Evolutionary conservation across 192 early-diverging fungal species (phyloP), one percentile per base, ranked within the genome.

Genomic region (Coemansia sp.): DNA sequence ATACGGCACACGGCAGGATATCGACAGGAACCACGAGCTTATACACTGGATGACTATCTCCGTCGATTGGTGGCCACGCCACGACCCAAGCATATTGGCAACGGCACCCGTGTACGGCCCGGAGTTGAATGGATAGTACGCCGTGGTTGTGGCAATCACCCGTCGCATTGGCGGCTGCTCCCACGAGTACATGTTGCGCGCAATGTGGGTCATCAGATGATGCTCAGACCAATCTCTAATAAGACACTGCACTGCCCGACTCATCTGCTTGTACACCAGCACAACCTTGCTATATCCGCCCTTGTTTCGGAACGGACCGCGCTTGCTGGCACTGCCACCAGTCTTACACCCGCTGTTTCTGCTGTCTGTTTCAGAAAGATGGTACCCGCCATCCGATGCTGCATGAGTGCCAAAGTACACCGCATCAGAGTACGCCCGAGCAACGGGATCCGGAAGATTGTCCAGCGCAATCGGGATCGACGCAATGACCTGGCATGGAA

Each of bases 141-240:
- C 74, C 5, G 68, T 60, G 6, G 79, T 82, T 12, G 71, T 54
- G 8, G 71, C 74, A 52, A 82, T 41, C 43, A 82, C 62, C 16
- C 74, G 74, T 16, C 79, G 74, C 61, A 82, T 8, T 0, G 71
- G 43, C 12, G 67, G 64, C 56, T 72, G 71, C 79, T 82, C 79
- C 79, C 79, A 82, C 10, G 56, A 65, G 15, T 61, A 56, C 70
- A 82, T 65, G n/a, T 82, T 63, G 10, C 79, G 79, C 16, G 64
- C 74, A 26, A 82, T 64, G 37, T 82, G 79, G n/a, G 74, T 68
- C 79, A 82, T 82, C 43, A 82, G 52, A 19, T 82, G 79, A 40
- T 76, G 79, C 74, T 82, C 79, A 3, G 79, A 70, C 79, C 79
- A 82, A 61, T 82, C 79, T 4, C 79, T 67, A 18, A 82, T 82